A percentile compares a stretch with the other conserved stretches of the same genome.
Evolutionary conservation across 805 yeast species (phyloP).

Genomic region (Candida mattraensis): DNA sequence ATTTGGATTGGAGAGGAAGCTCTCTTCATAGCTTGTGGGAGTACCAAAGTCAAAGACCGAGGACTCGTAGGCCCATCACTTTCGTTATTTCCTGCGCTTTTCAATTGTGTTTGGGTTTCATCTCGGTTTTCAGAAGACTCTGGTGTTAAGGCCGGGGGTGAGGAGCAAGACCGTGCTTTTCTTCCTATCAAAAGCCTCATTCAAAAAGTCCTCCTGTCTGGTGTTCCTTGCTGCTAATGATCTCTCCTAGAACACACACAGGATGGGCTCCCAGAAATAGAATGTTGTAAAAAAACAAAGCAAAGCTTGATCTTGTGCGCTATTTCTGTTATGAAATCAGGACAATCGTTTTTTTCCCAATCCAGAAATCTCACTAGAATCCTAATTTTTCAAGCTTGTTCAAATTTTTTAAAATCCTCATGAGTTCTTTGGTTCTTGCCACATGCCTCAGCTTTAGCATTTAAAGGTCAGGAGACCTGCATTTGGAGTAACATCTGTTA

Average conservation of each 20-base stretch:
- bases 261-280: too few relatives aligned
- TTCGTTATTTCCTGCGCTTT: background rate
- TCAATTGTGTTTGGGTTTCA: background rate
- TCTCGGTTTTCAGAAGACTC: background rate
- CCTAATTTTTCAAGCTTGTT: too few relatives aligned
- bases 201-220: too few relatives aligned
- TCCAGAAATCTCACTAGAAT: too few relatives aligned
- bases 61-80: background rate
- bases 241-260: too few relatives aligned
- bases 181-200: constrained; percentile 8
- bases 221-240: too few relatives aligned
- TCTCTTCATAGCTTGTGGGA: constrained; percentile 9
- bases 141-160: constrained; percentile 3
- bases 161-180: constrained; percentile 7
- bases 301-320: too few relatives aligned
- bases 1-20: constrained; percentile 13
- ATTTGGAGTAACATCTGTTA: background rate
- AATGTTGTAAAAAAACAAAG: background rate
- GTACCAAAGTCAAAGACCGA: constrained; percentile 3
- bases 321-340: too few relatives aligned
- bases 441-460: too few relatives aligned
- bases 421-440: constrained; percentile 4
- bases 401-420: too few relatives aligned
- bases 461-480: constrained; percentile 4
- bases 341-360: background rate